These are phyloP conservation scores for Casaregolazyma suthepensis DNA, from an alignment of 1,139 yeast species.

Conservation along the genomic window DNA sequence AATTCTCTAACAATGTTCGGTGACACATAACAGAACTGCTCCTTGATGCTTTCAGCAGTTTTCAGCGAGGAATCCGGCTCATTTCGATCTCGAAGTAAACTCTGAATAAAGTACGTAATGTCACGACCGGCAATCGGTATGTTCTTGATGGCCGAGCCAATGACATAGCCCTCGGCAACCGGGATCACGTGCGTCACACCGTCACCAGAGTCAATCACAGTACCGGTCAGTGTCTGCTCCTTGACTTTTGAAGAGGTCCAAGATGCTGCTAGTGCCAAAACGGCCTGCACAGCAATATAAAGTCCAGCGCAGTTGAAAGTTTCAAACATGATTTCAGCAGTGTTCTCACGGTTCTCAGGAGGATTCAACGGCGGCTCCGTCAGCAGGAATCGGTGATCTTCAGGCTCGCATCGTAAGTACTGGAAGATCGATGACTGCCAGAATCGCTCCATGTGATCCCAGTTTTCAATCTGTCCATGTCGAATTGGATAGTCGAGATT, in stretches of 20 bases:
- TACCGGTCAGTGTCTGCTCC: constrained; percentile 94
- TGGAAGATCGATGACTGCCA: constrained; percentile 98
- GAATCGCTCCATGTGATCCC: constrained; percentile 99
- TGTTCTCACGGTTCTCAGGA: constrained; percentile 96
- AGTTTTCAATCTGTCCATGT: constrained; percentile 96
- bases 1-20: constrained; percentile 97
- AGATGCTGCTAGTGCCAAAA: constrained; percentile 94
- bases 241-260: constrained; percentile 97
- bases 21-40: constrained; percentile 93
- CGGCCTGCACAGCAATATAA: constrained; percentile 98
- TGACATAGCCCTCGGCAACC: constrained; percentile 98
- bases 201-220: constrained; percentile 96
- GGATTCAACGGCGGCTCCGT: constrained; percentile 99
- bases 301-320: constrained; percentile 97
- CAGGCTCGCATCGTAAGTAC: constrained; percentile 95
- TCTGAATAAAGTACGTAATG: constrained; percentile 88
- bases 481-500: constrained; percentile 86
- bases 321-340: constrained; percentile 98
- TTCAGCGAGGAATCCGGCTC: constrained; percentile 89
- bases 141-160: constrained; percentile 94
- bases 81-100: constrained; percentile 91
- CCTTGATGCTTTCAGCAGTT: constrained; percentile 95
- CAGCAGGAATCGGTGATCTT: constrained; percentile 88
- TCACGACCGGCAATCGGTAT: constrained; percentile 99
- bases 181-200: constrained; percentile 99